These are phyloP conservation scores for Penicillium nucicola DNA, from an alignment of 495 filamentous ascomycete species.

Conservation along the genomic window DNA sequence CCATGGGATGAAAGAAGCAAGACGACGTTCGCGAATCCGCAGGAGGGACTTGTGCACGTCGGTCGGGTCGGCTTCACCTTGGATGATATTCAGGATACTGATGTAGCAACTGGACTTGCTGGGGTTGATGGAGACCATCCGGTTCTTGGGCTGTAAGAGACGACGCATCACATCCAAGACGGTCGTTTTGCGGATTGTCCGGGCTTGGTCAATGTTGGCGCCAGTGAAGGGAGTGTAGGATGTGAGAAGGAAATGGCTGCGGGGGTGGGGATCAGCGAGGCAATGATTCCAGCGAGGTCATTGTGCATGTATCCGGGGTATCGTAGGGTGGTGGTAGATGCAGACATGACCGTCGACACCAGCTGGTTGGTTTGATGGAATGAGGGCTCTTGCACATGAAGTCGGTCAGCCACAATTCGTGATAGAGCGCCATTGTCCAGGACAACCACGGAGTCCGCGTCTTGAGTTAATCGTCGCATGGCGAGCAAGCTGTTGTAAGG, in stretches of 20 bases:
- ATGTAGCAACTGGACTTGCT: slow-evolving; percentile 98
- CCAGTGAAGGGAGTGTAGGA: slow-evolving; percentile 97
- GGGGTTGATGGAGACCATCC: slow-evolving; percentile 95
- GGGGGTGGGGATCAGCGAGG: slow-evolving; percentile 94
- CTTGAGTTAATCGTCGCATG: slow-evolving; percentile 86
- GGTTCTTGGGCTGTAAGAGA: slow-evolving; percentile 93
- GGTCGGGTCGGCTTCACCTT: slow-evolving; percentile 94
- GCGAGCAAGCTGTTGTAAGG: slow-evolving; percentile 95
- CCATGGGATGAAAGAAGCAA: slow-evolving; percentile 98
- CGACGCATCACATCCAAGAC: slow-evolving; percentile 97
- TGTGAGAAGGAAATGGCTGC: slow-evolving; percentile 97
- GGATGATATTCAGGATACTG: slow-evolving; percentile 97
- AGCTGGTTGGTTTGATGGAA: slow-evolving; percentile 98
- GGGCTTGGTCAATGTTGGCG: slow-evolving; percentile 91
- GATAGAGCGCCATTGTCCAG: slow-evolving; percentile 93
- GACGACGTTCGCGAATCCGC: slow-evolving; percentile 87
- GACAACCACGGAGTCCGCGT: slow-evolving; percentile 97
- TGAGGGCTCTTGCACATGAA: slow-evolving; percentile 91
- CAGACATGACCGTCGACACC: slow-evolving; percentile 97
- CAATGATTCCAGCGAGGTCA: slow-evolving; percentile 93
- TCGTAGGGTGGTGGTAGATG: slow-evolving; percentile 90
- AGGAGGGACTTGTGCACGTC: slow-evolving; percentile 97
- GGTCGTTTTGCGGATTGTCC: slow-evolving; percentile 95
- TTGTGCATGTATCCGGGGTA: slow-evolving; percentile 99
- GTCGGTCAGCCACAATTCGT: slow-evolving; percentile 87